Conservation (phyloP, 2,329 filamentous ascomycete species). For the Scortechinia acanthostroma region DNA sequence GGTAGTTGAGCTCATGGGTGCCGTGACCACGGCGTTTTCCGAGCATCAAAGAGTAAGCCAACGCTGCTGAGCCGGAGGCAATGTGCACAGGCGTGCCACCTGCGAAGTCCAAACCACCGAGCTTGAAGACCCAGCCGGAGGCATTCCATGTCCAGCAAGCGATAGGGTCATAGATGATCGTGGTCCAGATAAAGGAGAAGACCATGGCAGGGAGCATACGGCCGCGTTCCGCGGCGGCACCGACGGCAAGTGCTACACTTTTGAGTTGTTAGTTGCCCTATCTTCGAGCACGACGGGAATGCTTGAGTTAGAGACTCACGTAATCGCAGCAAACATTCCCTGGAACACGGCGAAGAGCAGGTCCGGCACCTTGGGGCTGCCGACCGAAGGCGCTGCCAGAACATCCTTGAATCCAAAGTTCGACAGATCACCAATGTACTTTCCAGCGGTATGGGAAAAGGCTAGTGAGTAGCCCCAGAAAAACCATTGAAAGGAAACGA, state of each 20-base stretch:
- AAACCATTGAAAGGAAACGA: constrained; percentile 88
- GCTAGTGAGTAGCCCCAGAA: constrained; percentile 88
- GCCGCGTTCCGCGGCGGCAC: constrained; percentile 52
- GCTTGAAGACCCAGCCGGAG: constrained; percentile 63
- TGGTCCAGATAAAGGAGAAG: constrained; percentile 68
- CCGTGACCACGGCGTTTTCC: constrained; percentile 61
- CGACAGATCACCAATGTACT: constrained; percentile 71
- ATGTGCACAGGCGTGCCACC: constrained; percentile 73
- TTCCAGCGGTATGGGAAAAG: constrained; percentile 73
- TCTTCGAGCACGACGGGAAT: not conserved
- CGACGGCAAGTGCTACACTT: constrained; percentile 48
- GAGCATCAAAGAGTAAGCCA: constrained; percentile 69
- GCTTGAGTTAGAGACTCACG: constrained; percentile 58
- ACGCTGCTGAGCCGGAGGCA: constrained; percentile 62
- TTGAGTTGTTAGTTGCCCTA: constrained; percentile 6
- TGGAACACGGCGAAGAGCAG: constrained; percentile 80
- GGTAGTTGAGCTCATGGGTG: constrained; percentile 56
- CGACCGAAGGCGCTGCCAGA: constrained; percentile 69
- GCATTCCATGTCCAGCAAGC: constrained; percentile 75
- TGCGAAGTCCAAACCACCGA: constrained; percentile 68
- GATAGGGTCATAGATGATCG: constrained; percentile 66
- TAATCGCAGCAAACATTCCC: constrained; percentile 84
- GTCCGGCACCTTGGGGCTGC: constrained; percentile 67
- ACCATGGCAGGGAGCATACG: constrained; percentile 53
- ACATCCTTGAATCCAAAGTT: constrained; percentile 79